phyloP scores from a whole-genome alignment of 139 green algal genomes.

The Deuterostichococcus epilithicus region DNA sequence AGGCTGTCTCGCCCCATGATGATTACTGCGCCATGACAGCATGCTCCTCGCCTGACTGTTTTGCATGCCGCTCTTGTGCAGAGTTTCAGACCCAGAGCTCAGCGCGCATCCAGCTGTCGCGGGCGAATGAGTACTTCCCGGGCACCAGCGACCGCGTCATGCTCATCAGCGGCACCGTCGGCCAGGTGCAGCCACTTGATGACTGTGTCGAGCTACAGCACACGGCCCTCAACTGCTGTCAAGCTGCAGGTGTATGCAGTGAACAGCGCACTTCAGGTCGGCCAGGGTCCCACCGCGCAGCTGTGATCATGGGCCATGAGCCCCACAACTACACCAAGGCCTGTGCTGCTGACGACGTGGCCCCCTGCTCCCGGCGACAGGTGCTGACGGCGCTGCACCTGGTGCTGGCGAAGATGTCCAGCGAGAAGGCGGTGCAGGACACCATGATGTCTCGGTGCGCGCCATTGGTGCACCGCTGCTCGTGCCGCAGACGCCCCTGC shows the following conservation, averaged over 20 bases:
- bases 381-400: conserved; percentile 76
- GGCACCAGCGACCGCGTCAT: conserved; percentile 72
- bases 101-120: conserved; percentile 66
- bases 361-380: no score
- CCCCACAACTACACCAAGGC: background rate
- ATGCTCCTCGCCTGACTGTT: no score
- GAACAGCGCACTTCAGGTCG: no score
- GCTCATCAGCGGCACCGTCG: conserved; percentile 64
- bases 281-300: no score
- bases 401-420: conserved; percentile 65
- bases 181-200: conserved; percentile 21
- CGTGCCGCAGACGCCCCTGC: background rate
- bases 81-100: conserved; percentile 65
- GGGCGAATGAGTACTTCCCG: conserved; percentile 52
- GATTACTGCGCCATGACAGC: no score
- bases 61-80: no score
- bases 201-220: background rate
- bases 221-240: no score
- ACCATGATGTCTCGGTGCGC: no score
- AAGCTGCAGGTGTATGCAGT: no score
- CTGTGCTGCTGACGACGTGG: background rate
- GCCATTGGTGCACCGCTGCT: background rate
- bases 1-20: no score
- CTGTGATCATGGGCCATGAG: no score
- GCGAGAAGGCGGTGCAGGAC: conserved; percentile 21